Conservation (phyloP, 73 alveolate species). For the Paramecium biaurelia region DNA sequence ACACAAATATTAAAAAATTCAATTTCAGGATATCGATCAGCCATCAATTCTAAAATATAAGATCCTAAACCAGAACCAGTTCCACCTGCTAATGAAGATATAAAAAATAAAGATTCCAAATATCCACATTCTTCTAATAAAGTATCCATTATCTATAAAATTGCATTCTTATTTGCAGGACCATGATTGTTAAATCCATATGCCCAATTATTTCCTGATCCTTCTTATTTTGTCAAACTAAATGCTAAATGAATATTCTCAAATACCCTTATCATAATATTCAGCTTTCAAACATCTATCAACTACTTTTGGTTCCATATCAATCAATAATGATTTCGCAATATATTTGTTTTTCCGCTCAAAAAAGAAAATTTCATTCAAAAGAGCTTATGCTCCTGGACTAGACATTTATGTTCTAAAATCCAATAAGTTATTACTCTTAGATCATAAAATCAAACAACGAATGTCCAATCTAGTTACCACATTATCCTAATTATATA, state of each 20-base stretch:
- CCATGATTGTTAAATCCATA: conserved; percentile 60
- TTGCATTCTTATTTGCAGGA: conserved; percentile 19
- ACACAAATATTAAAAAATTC: conserved; percentile 48
- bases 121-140: conserved; percentile 35
- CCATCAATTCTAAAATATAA: conserved; percentile 39
- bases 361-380: conserved; percentile 44
- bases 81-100: conserved; percentile 59
- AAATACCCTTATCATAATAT: background rate
- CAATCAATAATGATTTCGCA: conserved; percentile 55
- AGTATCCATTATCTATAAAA: background rate
- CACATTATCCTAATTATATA: conserved; percentile 58
- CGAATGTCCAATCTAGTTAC: conserved; percentile 55
- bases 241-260: background rate
- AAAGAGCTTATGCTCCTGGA: conserved; percentile 59
- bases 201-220: conserved; percentile 66
- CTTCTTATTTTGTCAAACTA: conserved; percentile 58
- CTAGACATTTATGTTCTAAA: conserved; percentile 11
- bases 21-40: conserved; percentile 50
- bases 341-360: background rate
- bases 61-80: conserved; percentile 63
- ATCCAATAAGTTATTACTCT: conserved; percentile 6
- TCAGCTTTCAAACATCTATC: background rate
- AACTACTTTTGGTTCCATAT: conserved; percentile 61
- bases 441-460: conserved; percentile 38
- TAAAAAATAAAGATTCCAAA: conserved; percentile 33